These are phyloP conservation scores for Coleophoma cylindrospora DNA, from an alignment of 2,329 filamentous ascomycete species.

Conservation along the genomic window DNA sequence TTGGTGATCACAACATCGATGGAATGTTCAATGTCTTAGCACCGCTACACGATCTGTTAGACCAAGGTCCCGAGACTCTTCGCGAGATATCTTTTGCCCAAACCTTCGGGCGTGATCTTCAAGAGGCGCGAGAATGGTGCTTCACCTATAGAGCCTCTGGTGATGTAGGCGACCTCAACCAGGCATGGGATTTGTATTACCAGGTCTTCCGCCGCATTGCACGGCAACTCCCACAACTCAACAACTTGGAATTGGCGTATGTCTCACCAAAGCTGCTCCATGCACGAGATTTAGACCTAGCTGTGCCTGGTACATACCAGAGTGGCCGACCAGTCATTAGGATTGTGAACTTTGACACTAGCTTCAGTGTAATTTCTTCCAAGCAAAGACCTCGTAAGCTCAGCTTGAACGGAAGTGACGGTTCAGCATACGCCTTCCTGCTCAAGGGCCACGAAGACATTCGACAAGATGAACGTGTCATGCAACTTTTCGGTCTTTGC, in stretches of 20 bases:
- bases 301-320: constrained; percentile 91
- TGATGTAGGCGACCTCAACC: constrained; percentile 91
- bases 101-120: constrained; percentile 90
- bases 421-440: constrained; percentile 78
- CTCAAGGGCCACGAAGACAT: constrained; percentile 99
- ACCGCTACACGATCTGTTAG: constrained; percentile 86
- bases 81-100: constrained; percentile 97
- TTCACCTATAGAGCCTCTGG: constrained; percentile 83
- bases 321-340: constrained; percentile 73
- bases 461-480: constrained; percentile 96
- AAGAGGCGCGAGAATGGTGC: constrained; percentile 95
- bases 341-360: constrained; percentile 86
- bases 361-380: constrained; percentile 88
- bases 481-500: constrained; percentile 97
- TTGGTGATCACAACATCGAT: constrained; percentile 94
- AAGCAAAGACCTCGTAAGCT: constrained; percentile 94
- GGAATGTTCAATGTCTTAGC: constrained; percentile 93
- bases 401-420: constrained; percentile 83
- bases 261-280: constrained; percentile 91
- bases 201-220: constrained; percentile 96
- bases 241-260: constrained; percentile 89
- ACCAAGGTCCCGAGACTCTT: constrained; percentile 86
- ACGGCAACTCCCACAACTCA: constrained; percentile 87
- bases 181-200: constrained; percentile 99
- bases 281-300: constrained; percentile 81